phyloP scores from a whole-genome alignment of 352 stramenopile species.

The Phytopythium sindhum region DNA sequence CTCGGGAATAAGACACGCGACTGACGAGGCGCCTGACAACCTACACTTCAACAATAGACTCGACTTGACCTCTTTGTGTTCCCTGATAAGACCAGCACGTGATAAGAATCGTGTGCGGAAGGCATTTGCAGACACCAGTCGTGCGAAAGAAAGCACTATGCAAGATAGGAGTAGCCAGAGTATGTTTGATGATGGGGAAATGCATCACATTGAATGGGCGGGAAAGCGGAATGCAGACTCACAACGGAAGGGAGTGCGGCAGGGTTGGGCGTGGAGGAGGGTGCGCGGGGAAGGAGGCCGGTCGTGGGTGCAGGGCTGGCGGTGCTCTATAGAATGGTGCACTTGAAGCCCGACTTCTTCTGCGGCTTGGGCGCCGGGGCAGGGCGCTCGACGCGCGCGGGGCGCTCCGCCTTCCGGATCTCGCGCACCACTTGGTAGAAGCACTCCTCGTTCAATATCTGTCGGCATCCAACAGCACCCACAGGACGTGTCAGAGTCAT shows the following conservation, averaged over 20 bases:
- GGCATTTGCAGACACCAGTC: too few relatives aligned
- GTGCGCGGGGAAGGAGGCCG: neutral
- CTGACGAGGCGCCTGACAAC: neutral
- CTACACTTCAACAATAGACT: too few relatives aligned
- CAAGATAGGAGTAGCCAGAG: too few relatives aligned
- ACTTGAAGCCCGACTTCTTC: conserved; percentile 66
- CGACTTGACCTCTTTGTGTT: too few relatives aligned
- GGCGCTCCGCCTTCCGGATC: conserved; percentile 78
- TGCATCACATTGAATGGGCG: conserved; percentile 4
- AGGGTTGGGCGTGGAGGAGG: neutral
- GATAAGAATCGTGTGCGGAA: neutral
- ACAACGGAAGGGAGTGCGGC: neutral
- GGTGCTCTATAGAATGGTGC: conserved; percentile 44
- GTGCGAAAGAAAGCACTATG: too few relatives aligned
- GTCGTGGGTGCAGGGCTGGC: neutral
- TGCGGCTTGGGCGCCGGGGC: conserved; percentile 50
- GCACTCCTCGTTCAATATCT: conserved; percentile 89
- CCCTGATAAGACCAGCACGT: too few relatives aligned
- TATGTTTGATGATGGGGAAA: neutral
- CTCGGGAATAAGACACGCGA: neutral
- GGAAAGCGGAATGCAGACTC: conserved; percentile 7
- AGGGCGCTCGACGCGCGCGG: conserved; percentile 38
- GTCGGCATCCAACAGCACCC: neutral
- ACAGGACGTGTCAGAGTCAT: conserved; percentile 4
- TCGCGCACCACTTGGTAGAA: conserved; percentile 89